Evolutionary conservation across 257 asterid species (phyloP).

Genomic region (Fraxinus anomala): DNA sequence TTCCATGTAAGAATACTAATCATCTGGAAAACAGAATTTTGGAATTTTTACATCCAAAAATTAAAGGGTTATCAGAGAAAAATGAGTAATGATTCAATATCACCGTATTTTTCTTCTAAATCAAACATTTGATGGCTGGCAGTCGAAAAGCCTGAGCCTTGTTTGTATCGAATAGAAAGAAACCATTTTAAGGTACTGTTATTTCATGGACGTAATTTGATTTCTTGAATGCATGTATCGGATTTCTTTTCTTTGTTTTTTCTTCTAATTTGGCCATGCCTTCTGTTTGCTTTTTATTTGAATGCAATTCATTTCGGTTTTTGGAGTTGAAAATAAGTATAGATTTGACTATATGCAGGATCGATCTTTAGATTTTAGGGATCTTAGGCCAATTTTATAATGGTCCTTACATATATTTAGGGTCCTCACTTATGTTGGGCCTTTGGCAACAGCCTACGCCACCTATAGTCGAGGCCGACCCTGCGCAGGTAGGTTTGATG

Average conservation of each 20-base stretch:
- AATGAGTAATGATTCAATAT: not conserved
- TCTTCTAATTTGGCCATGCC: not conserved
- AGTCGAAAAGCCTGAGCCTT: not conserved
- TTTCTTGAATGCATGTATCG: not conserved
- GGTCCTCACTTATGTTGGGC: no score
- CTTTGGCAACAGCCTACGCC: no score
- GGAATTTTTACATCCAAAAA: not conserved
- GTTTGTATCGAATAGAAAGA: not conserved
- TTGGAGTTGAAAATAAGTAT: not conserved
- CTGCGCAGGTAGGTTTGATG: no score
- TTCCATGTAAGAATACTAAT: not conserved
- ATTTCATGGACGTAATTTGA: not conserved
- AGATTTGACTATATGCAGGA: no score
- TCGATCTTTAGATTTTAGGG: no score
- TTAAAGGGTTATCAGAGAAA: not conserved
- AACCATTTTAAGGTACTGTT: conserved; percentile 5
- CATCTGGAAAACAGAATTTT: not conserved
- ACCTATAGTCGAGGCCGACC: no score
- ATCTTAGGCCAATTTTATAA: no score
- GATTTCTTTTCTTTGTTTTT: not conserved
- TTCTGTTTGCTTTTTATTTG: not conserved
- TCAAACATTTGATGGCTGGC: not conserved
- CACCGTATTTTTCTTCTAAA: not conserved
- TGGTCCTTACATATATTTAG: no score
- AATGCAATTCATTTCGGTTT: not conserved